These are phyloP conservation scores for Amborella trichopoda DNA, from an alignment of 164 flowering plant genomes.

Conservation along the genomic window DNA sequence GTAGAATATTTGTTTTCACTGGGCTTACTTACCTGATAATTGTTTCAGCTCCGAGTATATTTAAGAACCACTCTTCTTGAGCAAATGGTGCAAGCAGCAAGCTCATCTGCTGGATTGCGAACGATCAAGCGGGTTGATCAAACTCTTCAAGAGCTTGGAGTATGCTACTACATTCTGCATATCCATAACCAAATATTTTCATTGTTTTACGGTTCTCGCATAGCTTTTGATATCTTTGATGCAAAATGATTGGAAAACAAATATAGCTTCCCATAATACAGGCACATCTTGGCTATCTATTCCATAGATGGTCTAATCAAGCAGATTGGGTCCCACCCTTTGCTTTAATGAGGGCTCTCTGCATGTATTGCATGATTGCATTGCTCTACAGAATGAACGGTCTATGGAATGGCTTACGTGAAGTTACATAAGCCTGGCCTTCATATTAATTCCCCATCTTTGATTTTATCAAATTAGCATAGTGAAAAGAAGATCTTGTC, in stretches of 20 bases:
- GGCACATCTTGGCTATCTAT: background rate
- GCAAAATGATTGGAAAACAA: background rate
- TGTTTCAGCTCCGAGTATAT: constrained; percentile 68
- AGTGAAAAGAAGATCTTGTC: background rate
- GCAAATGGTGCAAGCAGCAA: constrained; percentile 95
- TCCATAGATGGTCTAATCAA: background rate
- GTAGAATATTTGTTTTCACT: background rate
- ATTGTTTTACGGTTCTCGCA: background rate
- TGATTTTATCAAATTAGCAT: no score
- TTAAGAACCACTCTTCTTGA: constrained; percentile 77
- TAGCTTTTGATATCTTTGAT: constrained; percentile 5
- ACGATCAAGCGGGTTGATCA: constrained; percentile 89
- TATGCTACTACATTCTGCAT: constrained; percentile 26
- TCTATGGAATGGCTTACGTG: no score
- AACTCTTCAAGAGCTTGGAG: constrained; percentile 87
- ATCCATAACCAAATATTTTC: background rate
- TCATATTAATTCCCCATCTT: no score
- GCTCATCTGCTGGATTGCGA: constrained; percentile 78
- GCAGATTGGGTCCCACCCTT: background rate
- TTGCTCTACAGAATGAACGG: no score
- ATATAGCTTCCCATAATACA: background rate
- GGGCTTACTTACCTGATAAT: background rate
- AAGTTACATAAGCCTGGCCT: no score
- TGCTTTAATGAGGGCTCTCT: background rate
- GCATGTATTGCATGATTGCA: no score